phyloP scores from a whole-genome alignment of 129 eudicot species.

The Tagetes erecta region DNA sequence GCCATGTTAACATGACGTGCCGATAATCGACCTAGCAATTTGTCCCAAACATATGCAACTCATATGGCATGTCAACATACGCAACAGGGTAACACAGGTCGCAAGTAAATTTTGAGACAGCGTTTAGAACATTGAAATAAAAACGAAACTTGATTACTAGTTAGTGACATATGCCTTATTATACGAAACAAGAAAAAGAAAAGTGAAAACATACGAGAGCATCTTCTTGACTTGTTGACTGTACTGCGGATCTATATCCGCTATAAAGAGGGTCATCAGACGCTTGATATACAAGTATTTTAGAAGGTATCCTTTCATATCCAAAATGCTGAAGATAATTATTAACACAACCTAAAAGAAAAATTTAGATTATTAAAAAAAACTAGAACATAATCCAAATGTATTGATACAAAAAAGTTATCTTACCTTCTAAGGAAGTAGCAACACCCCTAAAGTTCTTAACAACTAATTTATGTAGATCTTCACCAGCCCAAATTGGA shows the following conservation, averaged over 20 bases:
- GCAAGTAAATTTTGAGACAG: background rate
- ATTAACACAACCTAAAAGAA: constrained; percentile 65
- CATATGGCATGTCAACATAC: background rate
- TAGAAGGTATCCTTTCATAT: constrained; percentile 83
- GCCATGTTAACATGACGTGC: background rate
- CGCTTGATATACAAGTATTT: constrained; percentile 78
- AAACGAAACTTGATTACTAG: background rate
- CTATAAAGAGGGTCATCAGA: constrained; percentile 87
- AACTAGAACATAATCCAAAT: background rate
- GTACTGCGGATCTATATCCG: constrained; percentile 87
- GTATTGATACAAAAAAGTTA: background rate
- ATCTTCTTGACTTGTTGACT: constrained; percentile 89
- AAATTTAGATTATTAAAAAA: background rate
- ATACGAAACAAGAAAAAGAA: background rate
- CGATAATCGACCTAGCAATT: background rate
- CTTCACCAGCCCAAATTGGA: constrained; percentile 98
- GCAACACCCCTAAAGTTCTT: constrained; percentile 91
- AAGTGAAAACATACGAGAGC: constrained; percentile 55
- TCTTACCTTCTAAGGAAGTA: constrained; percentile 80
- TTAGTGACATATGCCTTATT: background rate
- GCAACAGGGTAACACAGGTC: background rate
- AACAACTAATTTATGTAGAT: constrained; percentile 88
- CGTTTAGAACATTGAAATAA: background rate
- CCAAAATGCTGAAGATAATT: constrained; percentile 67
- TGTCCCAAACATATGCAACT: background rate